Evolutionary conservation across 2,329 filamentous ascomycete species (phyloP).

Genomic region (Botrytis paeoniae): DNA sequence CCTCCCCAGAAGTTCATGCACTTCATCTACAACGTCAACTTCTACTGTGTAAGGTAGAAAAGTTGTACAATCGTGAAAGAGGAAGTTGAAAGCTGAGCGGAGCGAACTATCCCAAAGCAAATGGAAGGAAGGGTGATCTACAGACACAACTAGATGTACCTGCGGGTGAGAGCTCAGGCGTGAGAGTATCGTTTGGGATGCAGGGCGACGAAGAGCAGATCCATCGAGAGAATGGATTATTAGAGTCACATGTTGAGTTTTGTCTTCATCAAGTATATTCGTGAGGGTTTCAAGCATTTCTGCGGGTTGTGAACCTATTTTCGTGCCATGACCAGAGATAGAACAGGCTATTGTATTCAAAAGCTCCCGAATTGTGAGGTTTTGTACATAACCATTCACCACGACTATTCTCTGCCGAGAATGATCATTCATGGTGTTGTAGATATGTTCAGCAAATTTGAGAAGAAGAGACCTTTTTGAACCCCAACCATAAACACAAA

Average conservation of each 20-base stretch:
- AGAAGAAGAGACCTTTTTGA: constrained; percentile 77
- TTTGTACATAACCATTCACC: constrained; percentile 78
- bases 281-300: constrained; percentile 68
- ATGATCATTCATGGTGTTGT: constrained; percentile 43
- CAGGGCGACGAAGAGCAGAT: constrained; percentile 66
- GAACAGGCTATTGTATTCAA: constrained; percentile 66
- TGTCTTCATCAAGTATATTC: constrained; percentile 53
- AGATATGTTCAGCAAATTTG: constrained; percentile 69
- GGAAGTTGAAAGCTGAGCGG: constrained; percentile 78
- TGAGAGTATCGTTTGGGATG: constrained; percentile 69
- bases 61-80: constrained; percentile 93
- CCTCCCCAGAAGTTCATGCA: constrained; percentile 81
- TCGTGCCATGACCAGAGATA: constrained; percentile 45
- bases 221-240: constrained; percentile 88
- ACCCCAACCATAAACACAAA: constrained; percentile 90
- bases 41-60: constrained; percentile 73
- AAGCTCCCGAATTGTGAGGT: constrained; percentile 65
- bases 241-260: constrained; percentile 54
- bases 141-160: constrained; percentile 73
- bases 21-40: constrained; percentile 82
- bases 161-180: constrained; percentile 70
- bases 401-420: constrained; percentile 62
- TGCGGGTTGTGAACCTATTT: constrained; percentile 52
- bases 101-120: constrained; percentile 86
- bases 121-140: constrained; percentile 83